Evolutionary conservation across 768 basidiomycete species (phyloP).

Genomic region (Amyloporia xantha): DNA sequence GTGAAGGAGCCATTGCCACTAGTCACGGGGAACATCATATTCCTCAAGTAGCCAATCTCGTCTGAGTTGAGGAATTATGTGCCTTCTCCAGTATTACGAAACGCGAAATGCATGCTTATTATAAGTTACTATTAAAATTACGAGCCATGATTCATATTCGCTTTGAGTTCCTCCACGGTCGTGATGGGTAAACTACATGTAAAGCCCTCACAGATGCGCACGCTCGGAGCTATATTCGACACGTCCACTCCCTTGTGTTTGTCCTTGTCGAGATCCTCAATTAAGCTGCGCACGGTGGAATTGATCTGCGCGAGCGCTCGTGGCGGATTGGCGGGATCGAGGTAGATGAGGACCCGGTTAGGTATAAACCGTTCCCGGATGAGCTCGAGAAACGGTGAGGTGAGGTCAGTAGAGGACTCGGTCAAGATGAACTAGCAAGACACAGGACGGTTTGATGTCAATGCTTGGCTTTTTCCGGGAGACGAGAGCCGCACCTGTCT

Average conservation of each 20-base stretch:
- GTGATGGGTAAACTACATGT: constrained; percentile 19
- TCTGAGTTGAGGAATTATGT: no score
- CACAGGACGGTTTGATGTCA: not conserved
- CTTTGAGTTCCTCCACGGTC: constrained; percentile 16
- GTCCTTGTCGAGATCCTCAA: constrained; percentile 8
- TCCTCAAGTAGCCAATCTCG: no score
- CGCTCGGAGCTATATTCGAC: constrained; percentile 8
- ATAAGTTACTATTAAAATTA: no score
- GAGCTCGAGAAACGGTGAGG: constrained; percentile 7
- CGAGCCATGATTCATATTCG: not conserved
- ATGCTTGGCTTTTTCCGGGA: not conserved
- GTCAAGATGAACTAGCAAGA: constrained; percentile 19
- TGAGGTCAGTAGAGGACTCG: constrained; percentile 5
- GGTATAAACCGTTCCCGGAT: constrained; percentile 15
- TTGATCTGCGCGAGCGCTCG: constrained; percentile 16
- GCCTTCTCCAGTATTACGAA: no score
- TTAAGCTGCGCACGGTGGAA: constrained; percentile 11
- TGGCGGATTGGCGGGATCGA: constrained; percentile 15
- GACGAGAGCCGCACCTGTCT: constrained; percentile 14
- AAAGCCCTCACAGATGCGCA: constrained; percentile 22
- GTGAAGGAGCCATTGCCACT: no score
- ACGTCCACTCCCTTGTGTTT: not conserved
- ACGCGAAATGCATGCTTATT: no score
- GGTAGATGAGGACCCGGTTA: constrained; percentile 19
- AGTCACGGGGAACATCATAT: no score